These are phyloP conservation scores for Monosporozyma servazzii DNA, from an alignment of 805 yeast species.

Conservation along the genomic window DNA sequence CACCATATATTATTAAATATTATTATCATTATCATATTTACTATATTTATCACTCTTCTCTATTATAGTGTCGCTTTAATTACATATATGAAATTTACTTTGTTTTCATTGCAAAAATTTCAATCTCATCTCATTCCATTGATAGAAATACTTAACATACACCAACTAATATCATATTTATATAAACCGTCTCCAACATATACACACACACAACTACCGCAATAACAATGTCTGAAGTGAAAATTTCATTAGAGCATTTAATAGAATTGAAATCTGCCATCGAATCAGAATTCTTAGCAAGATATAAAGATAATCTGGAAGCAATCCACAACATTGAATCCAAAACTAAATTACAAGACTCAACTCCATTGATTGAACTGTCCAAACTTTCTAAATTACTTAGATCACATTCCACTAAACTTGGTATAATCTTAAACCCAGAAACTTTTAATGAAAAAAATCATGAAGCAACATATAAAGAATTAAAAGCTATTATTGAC, in stretches of 20 bases:
- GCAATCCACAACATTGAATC: conserved; percentile 17
- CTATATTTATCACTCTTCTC: neutral
- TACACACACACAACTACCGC: neutral
- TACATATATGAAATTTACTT: neutral
- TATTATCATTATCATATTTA: neutral
- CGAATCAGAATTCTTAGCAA: conserved; percentile 17
- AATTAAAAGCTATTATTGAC: conserved; percentile 21
- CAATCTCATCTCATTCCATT: neutral
- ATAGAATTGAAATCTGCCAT: conserved; percentile 7
- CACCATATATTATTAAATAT: conserved; percentile 1
- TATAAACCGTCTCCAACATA: neutral
- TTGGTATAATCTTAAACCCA: conserved; percentile 31
- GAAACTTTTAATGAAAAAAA: conserved; percentile 17
- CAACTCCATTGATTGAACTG: conserved; percentile 38
- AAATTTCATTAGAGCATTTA: conserved; percentile 12
- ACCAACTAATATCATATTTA: neutral
- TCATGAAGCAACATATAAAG: conserved; percentile 19
- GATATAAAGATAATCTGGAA: conserved; percentile 12
- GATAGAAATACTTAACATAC: neutral
- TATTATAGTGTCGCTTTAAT: neutral
- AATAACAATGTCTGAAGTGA: conserved; percentile 8
- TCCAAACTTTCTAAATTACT: conserved; percentile 49
- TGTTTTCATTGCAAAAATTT: neutral
- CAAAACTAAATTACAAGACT: conserved; percentile 19
- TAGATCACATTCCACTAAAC: conserved; percentile 69